Evolutionary conservation across 108 stramenopile species (phyloP).

Genomic region (Pelagomonas calceolata): DNA sequence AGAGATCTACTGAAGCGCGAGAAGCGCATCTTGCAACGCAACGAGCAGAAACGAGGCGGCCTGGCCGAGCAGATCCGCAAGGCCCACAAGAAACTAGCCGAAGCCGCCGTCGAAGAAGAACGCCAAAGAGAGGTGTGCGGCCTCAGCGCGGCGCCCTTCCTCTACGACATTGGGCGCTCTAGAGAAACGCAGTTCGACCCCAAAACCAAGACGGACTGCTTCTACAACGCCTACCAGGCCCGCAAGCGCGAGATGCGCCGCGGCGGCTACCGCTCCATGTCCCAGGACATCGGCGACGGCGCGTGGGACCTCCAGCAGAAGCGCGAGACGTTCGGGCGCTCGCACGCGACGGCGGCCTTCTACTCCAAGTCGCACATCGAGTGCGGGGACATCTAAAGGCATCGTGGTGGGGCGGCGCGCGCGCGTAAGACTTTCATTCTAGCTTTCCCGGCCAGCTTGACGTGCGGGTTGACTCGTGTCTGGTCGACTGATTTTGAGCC

Average conservation of each 20-base stretch:
- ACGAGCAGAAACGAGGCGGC: conserved; percentile 10
- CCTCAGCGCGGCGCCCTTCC: conserved; percentile 29
- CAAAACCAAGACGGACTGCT: not conserved
- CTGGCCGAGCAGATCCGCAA: not conserved
- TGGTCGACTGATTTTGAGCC: no score
- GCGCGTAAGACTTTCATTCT: no score
- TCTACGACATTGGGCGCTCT: conserved; percentile 42
- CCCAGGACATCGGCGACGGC: conserved; percentile 7
- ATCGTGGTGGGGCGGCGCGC: no score
- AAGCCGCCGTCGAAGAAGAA: conserved; percentile 13
- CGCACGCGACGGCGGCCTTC: no score
- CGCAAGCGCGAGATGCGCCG: not conserved
- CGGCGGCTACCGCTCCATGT: not conserved
- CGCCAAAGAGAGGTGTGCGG: conserved; percentile 26
- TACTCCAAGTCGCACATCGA: no score
- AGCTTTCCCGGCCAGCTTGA: no score
- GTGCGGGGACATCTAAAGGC: no score
- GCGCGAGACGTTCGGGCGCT: not conserved
- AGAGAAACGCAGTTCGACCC: conserved; percentile 12
- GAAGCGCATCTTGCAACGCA: conserved; percentile 25
- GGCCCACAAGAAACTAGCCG: conserved; percentile 12
- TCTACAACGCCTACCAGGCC: conserved; percentile 2
- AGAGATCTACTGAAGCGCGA: conserved; percentile 37
- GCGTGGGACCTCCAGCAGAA: conserved; percentile 4
- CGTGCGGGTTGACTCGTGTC: no score